Evolutionary conservation across 352 stramenopile species (phyloP), one percentile per base, ranked within the genome.

Genomic region (Elongisporangium anandrum): DNA sequence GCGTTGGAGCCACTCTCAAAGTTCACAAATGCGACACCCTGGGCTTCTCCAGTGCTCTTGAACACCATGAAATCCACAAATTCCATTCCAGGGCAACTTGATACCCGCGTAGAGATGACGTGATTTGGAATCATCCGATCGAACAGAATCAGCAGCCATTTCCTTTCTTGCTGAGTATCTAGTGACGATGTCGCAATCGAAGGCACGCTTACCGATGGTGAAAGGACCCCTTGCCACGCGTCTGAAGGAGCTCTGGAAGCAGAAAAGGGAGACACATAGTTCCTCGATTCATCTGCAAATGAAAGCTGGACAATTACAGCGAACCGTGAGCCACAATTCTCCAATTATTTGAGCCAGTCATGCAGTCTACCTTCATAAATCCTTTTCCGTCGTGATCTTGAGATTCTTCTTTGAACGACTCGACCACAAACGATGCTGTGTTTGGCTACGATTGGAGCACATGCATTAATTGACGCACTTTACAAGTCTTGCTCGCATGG

Each of bases 31-130:
- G 81, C 81, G 12, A 93, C 73, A 21, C 81, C 81, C 61, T 92
- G 83, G 0, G 79, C 68, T 50, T 87, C 74, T 0, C 78, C 75
- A 0, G 75, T 87, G 51, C 72, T 88, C 52, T 74, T 81, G 19
- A 78, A 72, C 16, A 92, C 66, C 49, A 92, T 90, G 55, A 95
- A 90, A 53, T 95, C 83, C 56, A 95, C 72, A 50, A 89, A 90
- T 56, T 93, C 73, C 81, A 95, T 92, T 0, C 84, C 84, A 15
- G 65, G 56, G 24, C 75, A 89, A 0, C 63, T 61, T 1, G 81
- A 83, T 19, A 86, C 81, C 34, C 72, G 73, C 0, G 76, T 79
- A 6, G 85, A 92, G 22, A 95, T 70, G 20, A 80, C 63, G 41
- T 85, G 69, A 10, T 80, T 91, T 8, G 81, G 65, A 16, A 95